Evolutionary conservation across 2,329 filamentous ascomycete species (phyloP).

Genomic region (Geosmithia putterillii): DNA sequence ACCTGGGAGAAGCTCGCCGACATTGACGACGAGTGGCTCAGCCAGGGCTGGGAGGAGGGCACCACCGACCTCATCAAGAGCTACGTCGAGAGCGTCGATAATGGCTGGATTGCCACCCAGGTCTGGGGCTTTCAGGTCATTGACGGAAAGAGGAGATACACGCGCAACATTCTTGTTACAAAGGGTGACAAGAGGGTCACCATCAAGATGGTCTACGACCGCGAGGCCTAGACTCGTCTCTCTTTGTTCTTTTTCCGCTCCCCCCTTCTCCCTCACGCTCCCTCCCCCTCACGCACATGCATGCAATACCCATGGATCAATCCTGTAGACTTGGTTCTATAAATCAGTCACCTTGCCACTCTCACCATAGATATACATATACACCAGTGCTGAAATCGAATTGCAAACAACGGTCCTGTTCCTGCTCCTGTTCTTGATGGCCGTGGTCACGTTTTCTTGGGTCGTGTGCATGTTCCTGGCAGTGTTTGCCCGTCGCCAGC

Average conservation of each 20-base stretch:
- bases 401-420: too few relatives aligned
- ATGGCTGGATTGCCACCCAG: slow-evolving; percentile 43
- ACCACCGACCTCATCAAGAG: slow-evolving; percentile 55
- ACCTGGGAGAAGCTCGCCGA: slow-evolving; percentile 34
- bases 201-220: slow-evolving; percentile 47
- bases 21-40: slow-evolving; percentile 42
- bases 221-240: slow-evolving; percentile 10
- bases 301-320: too few relatives aligned
- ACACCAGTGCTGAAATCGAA: too few relatives aligned
- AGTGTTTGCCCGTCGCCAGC: too few relatives aligned
- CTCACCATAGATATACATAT: too few relatives aligned
- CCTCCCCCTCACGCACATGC: background rate
- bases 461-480: too few relatives aligned
- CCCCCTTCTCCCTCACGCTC: background rate
- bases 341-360: too few relatives aligned
- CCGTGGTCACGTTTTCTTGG: too few relatives aligned
- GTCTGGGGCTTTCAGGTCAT: slow-evolving; percentile 48
- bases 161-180: slow-evolving; percentile 37
- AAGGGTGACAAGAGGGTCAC: slow-evolving; percentile 36
- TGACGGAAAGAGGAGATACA: slow-evolving; percentile 38
- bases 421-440: too few relatives aligned
- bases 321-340: too few relatives aligned
- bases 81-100: slow-evolving; percentile 39
- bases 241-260: background rate
- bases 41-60: slow-evolving; percentile 45